Conservation (phyloP, 2,329 filamentous ascomycete genomes). For the Peltaster fructicola region DNA sequence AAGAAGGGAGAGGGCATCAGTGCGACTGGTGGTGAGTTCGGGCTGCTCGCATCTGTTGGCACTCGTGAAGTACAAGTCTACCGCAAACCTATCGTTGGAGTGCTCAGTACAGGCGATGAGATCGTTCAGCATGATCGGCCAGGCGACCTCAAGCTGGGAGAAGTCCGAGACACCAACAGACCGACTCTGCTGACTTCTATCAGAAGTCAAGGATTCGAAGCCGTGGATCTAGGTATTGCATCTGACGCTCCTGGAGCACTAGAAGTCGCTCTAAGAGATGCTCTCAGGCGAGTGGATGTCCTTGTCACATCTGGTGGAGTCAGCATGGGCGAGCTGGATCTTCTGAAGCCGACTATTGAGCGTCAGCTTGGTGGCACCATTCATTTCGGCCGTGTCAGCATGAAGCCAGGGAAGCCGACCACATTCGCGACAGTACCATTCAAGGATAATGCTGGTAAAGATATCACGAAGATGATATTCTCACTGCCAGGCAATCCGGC, state of each 20-base stretch:
- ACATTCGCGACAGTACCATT: constrained; percentile 80
- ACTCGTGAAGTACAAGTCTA: constrained; percentile 54
- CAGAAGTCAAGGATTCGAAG: constrained; percentile 55
- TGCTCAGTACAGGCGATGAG: constrained; percentile 89
- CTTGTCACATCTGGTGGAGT: constrained; percentile 88
- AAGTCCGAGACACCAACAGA: constrained; percentile 87
- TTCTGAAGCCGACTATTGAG: constrained; percentile 92
- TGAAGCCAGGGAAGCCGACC: constrained; percentile 97
- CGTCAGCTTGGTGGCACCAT: constrained; percentile 77
- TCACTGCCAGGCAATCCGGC: constrained; percentile 88
- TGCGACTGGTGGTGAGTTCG: constrained; percentile 76
- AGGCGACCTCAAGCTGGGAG: constrained; percentile 50
- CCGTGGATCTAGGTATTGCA: constrained; percentile 73
- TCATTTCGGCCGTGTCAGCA: constrained; percentile 86
- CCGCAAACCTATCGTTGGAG: constrained; percentile 59
- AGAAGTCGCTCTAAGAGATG: constrained; percentile 59
- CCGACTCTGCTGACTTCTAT: constrained; percentile 71
- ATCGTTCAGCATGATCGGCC: constrained; percentile 58
- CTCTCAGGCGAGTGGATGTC: constrained; percentile 57
- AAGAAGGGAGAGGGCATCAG: constrained; percentile 67
- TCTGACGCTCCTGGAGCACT: constrained; percentile 55
- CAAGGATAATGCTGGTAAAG: constrained; percentile 34
- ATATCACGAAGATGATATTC: constrained; percentile 58
- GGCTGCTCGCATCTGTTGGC: constrained; percentile 73
- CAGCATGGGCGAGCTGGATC: constrained; percentile 93